Conservation (phyloP, 1,139 yeast genomes). For the Nadsonia commutata region DNA sequence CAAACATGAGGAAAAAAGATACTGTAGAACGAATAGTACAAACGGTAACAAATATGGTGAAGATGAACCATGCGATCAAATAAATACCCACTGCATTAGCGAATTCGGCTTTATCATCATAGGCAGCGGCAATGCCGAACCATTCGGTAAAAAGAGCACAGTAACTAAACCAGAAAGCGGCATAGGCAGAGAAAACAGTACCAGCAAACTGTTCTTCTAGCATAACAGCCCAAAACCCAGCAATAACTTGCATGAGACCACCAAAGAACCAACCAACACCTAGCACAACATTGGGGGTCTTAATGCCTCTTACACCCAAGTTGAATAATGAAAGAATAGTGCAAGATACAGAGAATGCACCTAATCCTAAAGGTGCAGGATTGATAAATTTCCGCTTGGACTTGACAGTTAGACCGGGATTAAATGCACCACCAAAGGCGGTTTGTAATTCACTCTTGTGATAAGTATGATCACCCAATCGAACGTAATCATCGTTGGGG, state of each 20-base stretch:
- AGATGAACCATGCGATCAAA: slow-evolving; percentile 62
- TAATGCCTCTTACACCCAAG: slow-evolving; percentile 42
- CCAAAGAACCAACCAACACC: slow-evolving; percentile 81
- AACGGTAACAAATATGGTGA: slow-evolving; percentile 51
- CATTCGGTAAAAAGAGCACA: slow-evolving; percentile 57
- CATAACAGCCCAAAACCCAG: slow-evolving; percentile 62
- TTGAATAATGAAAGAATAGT: slow-evolving; percentile 58
- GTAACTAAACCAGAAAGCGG: slow-evolving; percentile 74
- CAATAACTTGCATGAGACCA: slow-evolving; percentile 57
- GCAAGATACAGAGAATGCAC: slow-evolving; percentile 73
- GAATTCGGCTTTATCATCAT: slow-evolving; percentile 25
- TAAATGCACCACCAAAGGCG: slow-evolving; percentile 62
- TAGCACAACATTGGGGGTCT: slow-evolving; percentile 37
- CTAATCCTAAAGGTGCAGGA: slow-evolving; percentile 80
- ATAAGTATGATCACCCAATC: slow-evolving; percentile 62
- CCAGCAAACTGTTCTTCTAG: slow-evolving; percentile 80
- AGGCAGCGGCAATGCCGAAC: slow-evolving; percentile 61
- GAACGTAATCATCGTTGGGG: slow-evolving; percentile 27
- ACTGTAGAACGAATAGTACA: slow-evolving; percentile 72
- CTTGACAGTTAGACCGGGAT: slow-evolving; percentile 46
- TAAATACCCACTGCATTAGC: slow-evolving; percentile 58
- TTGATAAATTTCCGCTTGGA: slow-evolving; percentile 63
- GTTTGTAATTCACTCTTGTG: slow-evolving; percentile 41
- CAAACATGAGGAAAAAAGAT: slow-evolving; percentile 56
- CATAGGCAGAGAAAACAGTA: slow-evolving; percentile 62